A percentile compares a stretch with the other conserved stretches of the same genome.
These are phyloP conservation scores for Cornus kousa DNA, from an alignment of 148 eudicot genomes.

Conservation along the genomic window DNA sequence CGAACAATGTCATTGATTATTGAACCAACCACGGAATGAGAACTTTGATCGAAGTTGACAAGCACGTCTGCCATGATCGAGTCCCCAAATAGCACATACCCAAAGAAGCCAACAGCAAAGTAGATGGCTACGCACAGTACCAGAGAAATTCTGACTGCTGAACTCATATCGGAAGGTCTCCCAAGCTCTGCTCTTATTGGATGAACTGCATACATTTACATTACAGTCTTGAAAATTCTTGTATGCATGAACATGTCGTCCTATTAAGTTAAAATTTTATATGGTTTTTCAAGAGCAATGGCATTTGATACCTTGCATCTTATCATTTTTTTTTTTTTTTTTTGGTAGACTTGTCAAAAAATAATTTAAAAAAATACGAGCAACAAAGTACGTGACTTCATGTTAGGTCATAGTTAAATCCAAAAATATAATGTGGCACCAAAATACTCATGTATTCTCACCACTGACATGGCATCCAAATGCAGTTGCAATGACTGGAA, in stretches of 20 bases:
- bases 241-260: too few species aligned
- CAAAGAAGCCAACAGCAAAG: conserved; percentile 88
- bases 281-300: neutral
- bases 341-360: neutral
- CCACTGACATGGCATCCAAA: conserved; percentile 85
- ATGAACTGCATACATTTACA: conserved; percentile 61
- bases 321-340: neutral
- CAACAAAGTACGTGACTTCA: neutral
- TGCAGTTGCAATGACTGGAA: conserved; percentile 83
- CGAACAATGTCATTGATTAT: conserved; percentile 60
- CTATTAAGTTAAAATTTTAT: neutral
- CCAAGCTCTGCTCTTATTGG: conserved; percentile 83
- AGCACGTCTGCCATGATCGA: conserved; percentile 85
- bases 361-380: neutral
- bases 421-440: neutral
- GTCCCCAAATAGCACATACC: conserved; percentile 85
- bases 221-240: too few species aligned
- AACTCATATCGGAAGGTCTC: conserved; percentile 71
- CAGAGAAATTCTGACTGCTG: conserved; percentile 75
- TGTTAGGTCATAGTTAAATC: neutral
- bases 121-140: conserved; percentile 68
- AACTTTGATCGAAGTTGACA: conserved; percentile 71
- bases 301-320: neutral
- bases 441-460: conserved; percentile 24
- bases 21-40: conserved; percentile 39